phyloP scores from a whole-genome alignment of 441 rosid species.

The Biscutella laevigata region DNA sequence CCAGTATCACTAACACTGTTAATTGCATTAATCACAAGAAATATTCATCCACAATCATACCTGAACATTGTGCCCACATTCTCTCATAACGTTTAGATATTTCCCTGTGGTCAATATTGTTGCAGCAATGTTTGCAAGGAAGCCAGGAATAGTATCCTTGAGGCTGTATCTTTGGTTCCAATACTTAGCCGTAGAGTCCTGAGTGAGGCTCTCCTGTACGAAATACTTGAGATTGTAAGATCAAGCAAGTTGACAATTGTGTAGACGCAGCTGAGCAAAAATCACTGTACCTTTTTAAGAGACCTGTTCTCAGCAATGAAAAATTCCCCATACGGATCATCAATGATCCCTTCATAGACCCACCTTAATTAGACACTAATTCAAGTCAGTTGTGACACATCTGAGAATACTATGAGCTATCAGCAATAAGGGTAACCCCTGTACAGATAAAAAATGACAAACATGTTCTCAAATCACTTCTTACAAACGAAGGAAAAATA shows the following conservation, averaged over 20 bases:
- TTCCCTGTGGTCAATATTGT: conserved; percentile 92
- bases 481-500: not conserved
- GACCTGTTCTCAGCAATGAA: conserved; percentile 85
- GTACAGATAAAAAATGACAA: conserved; percentile 3
- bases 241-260: not conserved
- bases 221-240: conserved; percentile 23
- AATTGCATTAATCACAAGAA: conserved; percentile 14
- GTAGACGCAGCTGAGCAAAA: conserved; percentile 53
- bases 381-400: conserved; percentile 14
- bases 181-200: conserved; percentile 71
- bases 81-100: conserved; percentile 95
- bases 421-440: not conserved
- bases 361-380: conserved; percentile 45
- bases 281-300: conserved; percentile 62
- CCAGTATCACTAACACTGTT: not conserved
- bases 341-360: conserved; percentile 96
- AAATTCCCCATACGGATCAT: conserved; percentile 97
- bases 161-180: conserved; percentile 89
- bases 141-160: conserved; percentile 90
- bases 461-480: conserved; percentile 1
- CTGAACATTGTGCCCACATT: conserved; percentile 96
- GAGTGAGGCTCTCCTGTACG: conserved; percentile 83
- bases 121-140: conserved; percentile 86
- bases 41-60: conserved; percentile 29
- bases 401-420: not conserved